These are phyloP conservation scores for Luvunga scandens DNA, from an alignment of 345 rosid species.

Conservation along the genomic window DNA sequence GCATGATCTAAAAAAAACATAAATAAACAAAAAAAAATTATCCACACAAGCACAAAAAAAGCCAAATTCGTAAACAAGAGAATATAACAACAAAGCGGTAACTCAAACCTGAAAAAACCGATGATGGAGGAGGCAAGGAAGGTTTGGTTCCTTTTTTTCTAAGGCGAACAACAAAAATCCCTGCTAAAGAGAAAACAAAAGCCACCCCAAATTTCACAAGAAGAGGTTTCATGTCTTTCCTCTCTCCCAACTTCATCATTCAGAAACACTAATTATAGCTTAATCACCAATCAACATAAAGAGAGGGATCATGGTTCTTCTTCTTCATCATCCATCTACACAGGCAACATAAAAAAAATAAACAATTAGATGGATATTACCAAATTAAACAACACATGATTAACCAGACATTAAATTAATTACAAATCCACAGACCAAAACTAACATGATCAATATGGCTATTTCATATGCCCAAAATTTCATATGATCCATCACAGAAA, in stretches of 20 bases:
- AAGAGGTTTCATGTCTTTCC: slow-evolving; percentile 49
- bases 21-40: neutral
- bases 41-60: neutral
- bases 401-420: neutral
- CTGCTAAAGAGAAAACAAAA: slow-evolving; percentile 70
- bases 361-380: neutral
- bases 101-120: slow-evolving; percentile 35
- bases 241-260: slow-evolving; percentile 37
- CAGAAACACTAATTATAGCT: neutral
- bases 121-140: slow-evolving; percentile 31
- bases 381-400: neutral
- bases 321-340: slow-evolving; percentile 51
- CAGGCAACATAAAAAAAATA: slow-evolving; percentile 9
- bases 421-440: neutral
- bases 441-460: neutral
- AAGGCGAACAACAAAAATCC: slow-evolving; percentile 56
- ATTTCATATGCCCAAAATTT: neutral
- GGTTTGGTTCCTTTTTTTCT: slow-evolving; percentile 36
- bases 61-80: neutral
- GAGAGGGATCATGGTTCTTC: slow-evolving; percentile 25
- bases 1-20: slow-evolving; percentile 30
- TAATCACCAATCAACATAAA: neutral
- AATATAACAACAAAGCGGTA: neutral
- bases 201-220: slow-evolving; percentile 67
- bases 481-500: slow-evolving; percentile 11